These are phyloP conservation scores for Rhododendron mucronatum DNA, from an alignment of 148 eudicot genomes.

Conservation along the genomic window DNA sequence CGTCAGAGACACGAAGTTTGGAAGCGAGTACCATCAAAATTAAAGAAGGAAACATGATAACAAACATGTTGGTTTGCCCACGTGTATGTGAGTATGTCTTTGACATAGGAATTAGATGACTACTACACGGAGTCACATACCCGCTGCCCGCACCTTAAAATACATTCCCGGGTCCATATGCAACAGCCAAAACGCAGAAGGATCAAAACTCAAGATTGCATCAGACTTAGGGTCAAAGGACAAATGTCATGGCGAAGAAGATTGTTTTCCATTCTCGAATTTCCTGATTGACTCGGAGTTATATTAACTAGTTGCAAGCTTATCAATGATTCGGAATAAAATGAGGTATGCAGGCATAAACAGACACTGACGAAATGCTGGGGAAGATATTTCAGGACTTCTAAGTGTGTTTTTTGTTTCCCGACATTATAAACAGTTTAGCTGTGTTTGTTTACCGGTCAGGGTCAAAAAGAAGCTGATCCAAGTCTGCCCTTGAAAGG, in stretches of 20 bases:
- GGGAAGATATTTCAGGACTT: not conserved
- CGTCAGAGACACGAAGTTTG: not conserved
- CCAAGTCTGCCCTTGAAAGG: conserved; percentile 49
- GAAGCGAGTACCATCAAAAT: not conserved
- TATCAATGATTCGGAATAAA: not conserved
- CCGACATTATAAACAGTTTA: not conserved
- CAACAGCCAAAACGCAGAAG: not conserved
- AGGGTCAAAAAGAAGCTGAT: conserved; percentile 47
- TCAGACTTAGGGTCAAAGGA: not conserved
- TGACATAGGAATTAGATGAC: not conserved
- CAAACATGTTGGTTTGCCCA: not conserved
- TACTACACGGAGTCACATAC: not conserved
- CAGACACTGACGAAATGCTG: not conserved
- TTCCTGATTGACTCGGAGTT: not conserved
- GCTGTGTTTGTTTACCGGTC: conserved; percentile 34
- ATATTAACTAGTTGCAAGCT: not conserved
- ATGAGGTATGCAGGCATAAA: not conserved
- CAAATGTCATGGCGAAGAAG: not conserved
- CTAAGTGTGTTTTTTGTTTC: not conserved
- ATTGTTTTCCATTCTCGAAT: not conserved
- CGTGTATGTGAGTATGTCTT: not conserved
- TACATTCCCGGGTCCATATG: not conserved
- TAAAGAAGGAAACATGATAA: not conserved
- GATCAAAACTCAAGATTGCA: not conserved
- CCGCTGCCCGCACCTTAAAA: not conserved